Conservation (phyloP, 768 basidiomycete genomes). For the Tulasnella calospora region DNA sequence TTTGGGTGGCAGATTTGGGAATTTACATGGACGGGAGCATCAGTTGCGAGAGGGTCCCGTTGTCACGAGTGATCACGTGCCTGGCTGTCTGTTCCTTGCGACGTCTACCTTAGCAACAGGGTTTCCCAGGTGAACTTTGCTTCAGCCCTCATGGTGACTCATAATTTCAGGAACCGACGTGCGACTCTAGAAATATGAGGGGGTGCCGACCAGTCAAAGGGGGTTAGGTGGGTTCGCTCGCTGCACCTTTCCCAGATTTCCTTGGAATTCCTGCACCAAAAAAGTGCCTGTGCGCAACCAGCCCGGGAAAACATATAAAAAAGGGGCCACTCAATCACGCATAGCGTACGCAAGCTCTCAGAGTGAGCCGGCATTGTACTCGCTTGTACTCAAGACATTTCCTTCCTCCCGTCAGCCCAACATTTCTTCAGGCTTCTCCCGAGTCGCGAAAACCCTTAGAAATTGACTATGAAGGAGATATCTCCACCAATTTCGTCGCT, state of each 20-base stretch:
- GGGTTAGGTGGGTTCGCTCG: no score
- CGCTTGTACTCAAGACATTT: neutral
- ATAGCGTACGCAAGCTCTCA: neutral
- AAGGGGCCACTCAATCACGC: neutral
- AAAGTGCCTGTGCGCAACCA: neutral
- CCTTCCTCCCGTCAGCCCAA: neutral
- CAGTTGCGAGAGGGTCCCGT: no score
- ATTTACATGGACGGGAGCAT: no score
- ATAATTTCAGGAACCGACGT: no score
- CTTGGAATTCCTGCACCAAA: neutral
- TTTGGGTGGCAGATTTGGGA: no score
- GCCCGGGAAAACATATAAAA: neutral
- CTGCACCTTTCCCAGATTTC: neutral
- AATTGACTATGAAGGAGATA: neutral
- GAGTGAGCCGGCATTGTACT: neutral
- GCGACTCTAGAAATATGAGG: no score
- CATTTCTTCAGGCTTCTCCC: neutral
- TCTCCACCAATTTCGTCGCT: neutral
- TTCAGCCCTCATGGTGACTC: no score
- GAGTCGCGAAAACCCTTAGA: neutral
- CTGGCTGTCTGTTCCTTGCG: no score
- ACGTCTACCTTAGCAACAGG: no score
- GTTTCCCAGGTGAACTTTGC: no score
- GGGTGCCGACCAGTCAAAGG: no score
- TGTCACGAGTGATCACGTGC: no score